Conservation (phyloP, 495 filamentous ascomycete genomes). For the Parachaetomium inaequale region DNA sequence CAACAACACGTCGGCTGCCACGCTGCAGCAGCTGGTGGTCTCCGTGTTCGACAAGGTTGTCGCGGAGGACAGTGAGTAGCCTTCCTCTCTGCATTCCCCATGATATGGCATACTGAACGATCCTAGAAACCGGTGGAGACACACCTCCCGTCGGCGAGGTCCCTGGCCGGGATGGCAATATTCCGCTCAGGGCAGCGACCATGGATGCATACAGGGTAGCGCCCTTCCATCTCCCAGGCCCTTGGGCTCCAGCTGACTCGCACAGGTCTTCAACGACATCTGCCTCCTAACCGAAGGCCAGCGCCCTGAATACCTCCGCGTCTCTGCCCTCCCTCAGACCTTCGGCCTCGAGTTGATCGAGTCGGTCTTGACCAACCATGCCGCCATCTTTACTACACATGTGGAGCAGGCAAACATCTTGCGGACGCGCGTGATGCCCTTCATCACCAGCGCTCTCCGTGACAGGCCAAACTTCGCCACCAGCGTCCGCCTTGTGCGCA, state of each 20-base stretch:
- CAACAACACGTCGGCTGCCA: slow-evolving; percentile 90
- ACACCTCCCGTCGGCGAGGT: slow-evolving; percentile 57
- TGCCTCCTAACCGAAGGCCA: slow-evolving; percentile 84
- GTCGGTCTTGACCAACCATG: slow-evolving; percentile 80
- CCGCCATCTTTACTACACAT: slow-evolving; percentile 71
- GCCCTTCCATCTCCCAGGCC: not conserved
- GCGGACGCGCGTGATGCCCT: slow-evolving; percentile 75
- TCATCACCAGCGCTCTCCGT: slow-evolving; percentile 71
- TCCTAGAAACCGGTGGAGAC: slow-evolving; percentile 45
- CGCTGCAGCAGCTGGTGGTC: slow-evolving; percentile 88
- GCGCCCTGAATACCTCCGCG: slow-evolving; percentile 71
- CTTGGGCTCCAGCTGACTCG: slow-evolving; percentile 18
- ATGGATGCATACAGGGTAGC: slow-evolving; percentile 76
- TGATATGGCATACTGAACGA: slow-evolving; percentile 10
- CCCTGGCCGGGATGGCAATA: slow-evolving; percentile 55
- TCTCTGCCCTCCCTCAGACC: slow-evolving; percentile 68
- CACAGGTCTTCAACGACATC: slow-evolving; percentile 77
- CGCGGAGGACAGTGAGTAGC: slow-evolving; percentile 65
- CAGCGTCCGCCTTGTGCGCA: slow-evolving; percentile 74
- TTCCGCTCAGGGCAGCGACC: slow-evolving; percentile 69
- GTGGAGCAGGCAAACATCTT: slow-evolving; percentile 77
- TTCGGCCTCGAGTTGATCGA: slow-evolving; percentile 91
- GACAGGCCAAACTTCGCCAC: slow-evolving; percentile 77
- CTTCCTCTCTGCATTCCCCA: not conserved
- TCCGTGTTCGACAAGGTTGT: slow-evolving; percentile 89